These are phyloP conservation scores for Benincasa hispida DNA, from an alignment of 306 rosid species.

Conservation along the genomic window DNA sequence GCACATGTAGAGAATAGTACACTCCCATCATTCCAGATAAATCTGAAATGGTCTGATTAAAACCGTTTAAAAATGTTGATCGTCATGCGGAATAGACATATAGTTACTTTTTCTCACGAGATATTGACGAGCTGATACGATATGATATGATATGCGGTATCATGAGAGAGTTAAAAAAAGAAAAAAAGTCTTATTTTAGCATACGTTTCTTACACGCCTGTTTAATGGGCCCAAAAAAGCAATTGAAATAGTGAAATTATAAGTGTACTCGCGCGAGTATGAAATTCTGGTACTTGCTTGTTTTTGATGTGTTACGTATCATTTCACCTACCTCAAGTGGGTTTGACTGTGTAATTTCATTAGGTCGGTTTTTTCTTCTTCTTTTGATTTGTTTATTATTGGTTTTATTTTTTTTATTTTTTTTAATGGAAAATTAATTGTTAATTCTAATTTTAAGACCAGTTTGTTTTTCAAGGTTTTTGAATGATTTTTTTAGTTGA, in stretches of 20 bases:
- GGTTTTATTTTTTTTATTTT: no score
- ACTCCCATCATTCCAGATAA: constrained; percentile 22
- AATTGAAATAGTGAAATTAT: constrained; percentile 8
- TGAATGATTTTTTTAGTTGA: no score
- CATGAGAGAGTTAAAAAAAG: neutral
- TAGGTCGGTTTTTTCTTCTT: no score
- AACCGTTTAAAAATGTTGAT: constrained; percentile 55
- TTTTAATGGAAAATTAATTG: no score
- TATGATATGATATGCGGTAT: constrained; percentile 6
- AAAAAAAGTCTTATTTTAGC: constrained; percentile 1
- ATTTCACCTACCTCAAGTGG: neutral
- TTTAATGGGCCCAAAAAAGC: constrained; percentile 3
- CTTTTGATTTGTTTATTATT: no score
- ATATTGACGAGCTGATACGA: neutral
- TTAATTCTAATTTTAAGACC: no score
- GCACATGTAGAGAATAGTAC: constrained; percentile 19
- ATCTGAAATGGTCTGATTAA: constrained; percentile 53
- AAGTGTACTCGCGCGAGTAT: constrained; percentile 14
- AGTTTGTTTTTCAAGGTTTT: no score
- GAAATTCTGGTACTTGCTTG: constrained; percentile 8
- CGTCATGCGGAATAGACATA: constrained; percentile 54
- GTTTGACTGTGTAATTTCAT: neutral
- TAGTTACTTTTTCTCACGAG: constrained; percentile 20
- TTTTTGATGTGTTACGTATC: neutral
- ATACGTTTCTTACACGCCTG: constrained; percentile 51